Evolutionary conservation across 192 early-diverging fungal genomes (phyloP).

Genomic region (Coemansia biformis): DNA sequence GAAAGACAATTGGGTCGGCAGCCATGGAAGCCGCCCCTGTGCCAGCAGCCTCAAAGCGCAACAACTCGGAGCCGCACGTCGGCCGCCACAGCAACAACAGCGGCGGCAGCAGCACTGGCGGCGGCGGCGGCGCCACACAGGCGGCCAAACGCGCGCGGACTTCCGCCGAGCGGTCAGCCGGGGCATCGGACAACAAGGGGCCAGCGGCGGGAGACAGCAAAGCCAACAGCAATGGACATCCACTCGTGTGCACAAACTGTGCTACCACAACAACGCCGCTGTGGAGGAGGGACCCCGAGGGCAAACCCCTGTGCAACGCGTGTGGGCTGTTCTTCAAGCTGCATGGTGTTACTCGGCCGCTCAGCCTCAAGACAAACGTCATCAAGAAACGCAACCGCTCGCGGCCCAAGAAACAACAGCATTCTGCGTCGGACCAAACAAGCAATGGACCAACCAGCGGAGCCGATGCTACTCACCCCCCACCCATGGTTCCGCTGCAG

Average conservation of each 20-base stretch:
- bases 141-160: not conserved
- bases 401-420: constrained; percentile 19
- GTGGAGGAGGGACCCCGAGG: constrained; percentile 88
- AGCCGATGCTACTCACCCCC: too few relatives aligned
- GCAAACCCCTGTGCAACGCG: constrained; percentile 93
- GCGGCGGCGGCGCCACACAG: not conserved
- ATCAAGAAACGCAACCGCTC: constrained; percentile 92
- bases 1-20: too few relatives aligned
- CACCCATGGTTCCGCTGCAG: too few relatives aligned
- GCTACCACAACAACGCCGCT: constrained; percentile 84
- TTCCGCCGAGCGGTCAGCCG: not conserved
- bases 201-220: not conserved
- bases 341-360: constrained; percentile 89
- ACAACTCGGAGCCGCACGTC: constrained; percentile 7
- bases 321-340: constrained; percentile 96
- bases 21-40: too few relatives aligned
- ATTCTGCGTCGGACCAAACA: too few relatives aligned
- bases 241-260: constrained; percentile 71
- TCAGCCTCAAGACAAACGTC: constrained; percentile 86
- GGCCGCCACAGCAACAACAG: too few relatives aligned
- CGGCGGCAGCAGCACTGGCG: too few relatives aligned
- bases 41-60: too few relatives aligned
- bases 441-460: too few relatives aligned
- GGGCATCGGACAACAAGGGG: not conserved
- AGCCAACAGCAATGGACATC: constrained; percentile 21